Evolutionary conservation across 352 stramenopile genomes (phyloP).

Genomic region (Phytophthora hybrid): DNA sequence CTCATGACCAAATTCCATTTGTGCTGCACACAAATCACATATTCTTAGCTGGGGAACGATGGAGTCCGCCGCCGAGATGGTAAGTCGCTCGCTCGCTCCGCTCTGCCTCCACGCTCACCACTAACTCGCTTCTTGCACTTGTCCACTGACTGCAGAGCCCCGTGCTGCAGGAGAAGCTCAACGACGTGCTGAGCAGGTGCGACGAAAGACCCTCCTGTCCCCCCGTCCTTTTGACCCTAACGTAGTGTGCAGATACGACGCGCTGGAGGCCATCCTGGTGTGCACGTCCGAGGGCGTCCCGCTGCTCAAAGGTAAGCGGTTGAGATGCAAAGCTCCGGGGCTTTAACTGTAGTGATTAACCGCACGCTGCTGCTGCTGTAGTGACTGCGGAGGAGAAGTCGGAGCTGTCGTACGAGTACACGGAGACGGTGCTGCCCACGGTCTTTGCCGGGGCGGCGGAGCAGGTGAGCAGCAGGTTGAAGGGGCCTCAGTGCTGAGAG

Average conservation of each 20-base stretch:
- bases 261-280: slow-evolving; percentile 79
- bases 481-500: neutral
- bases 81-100: neutral
- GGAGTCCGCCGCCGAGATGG: slow-evolving; percentile 46
- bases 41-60: slow-evolving; percentile 15
- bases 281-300: slow-evolving; percentile 83
- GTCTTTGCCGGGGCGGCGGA: slow-evolving; percentile 80
- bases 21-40: too few species aligned
- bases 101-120: neutral
- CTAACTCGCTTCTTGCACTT: slow-evolving; percentile 5
- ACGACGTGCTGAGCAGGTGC: slow-evolving; percentile 63
- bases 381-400: slow-evolving; percentile 56
- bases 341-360: neutral
- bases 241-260: slow-evolving; percentile 62
- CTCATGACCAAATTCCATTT: too few species aligned
- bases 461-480: slow-evolving; percentile 49
- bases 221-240: neutral
- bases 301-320: slow-evolving; percentile 63
- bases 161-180: slow-evolving; percentile 72
- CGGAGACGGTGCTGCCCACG: slow-evolving; percentile 81
- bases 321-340: neutral
- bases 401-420: slow-evolving; percentile 69
- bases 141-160: slow-evolving; percentile 46
- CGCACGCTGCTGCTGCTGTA: slow-evolving; percentile 27
- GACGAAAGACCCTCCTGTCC: neutral